A percentile compares a stretch with the other conserved stretches of the same genome.
These are phyloP conservation scores for Dorcoceras hygrometricum DNA, from an alignment of 257 asterid genomes.

Conservation along the genomic window DNA sequence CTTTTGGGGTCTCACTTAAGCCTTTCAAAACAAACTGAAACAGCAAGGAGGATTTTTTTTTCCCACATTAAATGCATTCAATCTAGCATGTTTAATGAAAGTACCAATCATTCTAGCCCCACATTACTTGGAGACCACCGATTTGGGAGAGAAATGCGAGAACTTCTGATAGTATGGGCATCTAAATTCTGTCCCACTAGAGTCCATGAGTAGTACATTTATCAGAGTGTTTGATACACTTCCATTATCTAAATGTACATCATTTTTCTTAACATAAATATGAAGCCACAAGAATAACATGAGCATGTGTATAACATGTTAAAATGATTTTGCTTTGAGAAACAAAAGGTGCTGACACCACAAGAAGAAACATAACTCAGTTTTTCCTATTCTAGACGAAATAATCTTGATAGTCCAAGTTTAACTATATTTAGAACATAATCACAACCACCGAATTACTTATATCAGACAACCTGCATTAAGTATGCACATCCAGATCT, in stretches of 20 bases:
- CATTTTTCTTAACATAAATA: not conserved
- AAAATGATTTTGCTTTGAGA: not conserved
- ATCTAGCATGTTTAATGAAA: not conserved
- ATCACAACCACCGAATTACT: slow-evolving; percentile 10
- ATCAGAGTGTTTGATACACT: not conserved
- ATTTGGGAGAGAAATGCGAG: not conserved
- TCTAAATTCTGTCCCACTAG: not conserved
- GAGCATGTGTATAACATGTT: not conserved
- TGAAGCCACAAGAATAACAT: not conserved
- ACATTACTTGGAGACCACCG: not conserved
- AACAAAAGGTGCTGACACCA: slow-evolving; percentile 15
- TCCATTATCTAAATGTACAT: not conserved
- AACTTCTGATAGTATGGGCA: not conserved
- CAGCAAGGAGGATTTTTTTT: not conserved
- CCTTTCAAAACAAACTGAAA: not conserved
- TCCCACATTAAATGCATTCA: not conserved
- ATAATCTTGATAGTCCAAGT: slow-evolving; percentile 9
- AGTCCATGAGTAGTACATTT: not conserved
- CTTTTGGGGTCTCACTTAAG: not conserved
- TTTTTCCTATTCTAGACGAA: not conserved
- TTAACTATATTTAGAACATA: slow-evolving; percentile 15
- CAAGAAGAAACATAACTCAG: not conserved
- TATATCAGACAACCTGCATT: slow-evolving; percentile 69
- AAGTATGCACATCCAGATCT: slow-evolving; percentile 98
- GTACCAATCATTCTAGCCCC: slow-evolving; percentile 1